These are phyloP conservation scores for Peronospora tabacina DNA, from an alignment of 352 stramenopile species.

Conservation along the genomic window DNA sequence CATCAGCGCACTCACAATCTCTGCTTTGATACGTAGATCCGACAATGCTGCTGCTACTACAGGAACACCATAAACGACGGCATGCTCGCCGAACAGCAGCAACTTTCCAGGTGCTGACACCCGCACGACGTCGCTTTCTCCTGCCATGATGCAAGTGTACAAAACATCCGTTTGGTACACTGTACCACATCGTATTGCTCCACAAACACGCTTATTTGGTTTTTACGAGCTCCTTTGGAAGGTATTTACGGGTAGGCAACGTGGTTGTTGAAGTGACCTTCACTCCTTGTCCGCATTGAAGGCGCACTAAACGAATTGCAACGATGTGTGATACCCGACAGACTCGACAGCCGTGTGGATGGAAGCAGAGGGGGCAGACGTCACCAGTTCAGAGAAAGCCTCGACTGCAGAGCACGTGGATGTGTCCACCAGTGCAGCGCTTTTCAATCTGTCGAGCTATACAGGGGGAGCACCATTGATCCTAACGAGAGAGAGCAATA, in stretches of 20 bases:
- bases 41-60: constrained; percentile 77
- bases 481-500: constrained; percentile 9
- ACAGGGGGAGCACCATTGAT: constrained; percentile 38
- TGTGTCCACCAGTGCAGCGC: constrained; percentile 16
- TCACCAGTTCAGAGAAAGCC: background rate
- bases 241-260: constrained; percentile 26
- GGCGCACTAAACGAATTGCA: constrained; percentile 5
- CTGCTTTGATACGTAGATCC: constrained; percentile 72
- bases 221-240: constrained; percentile 21
- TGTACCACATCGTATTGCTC: background rate
- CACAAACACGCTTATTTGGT: constrained; percentile 8
- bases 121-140: constrained; percentile 24
- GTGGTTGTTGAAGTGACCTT: constrained; percentile 5
- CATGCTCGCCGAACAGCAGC: constrained; percentile 86
- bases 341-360: constrained; percentile 12
- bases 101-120: constrained; percentile 84
- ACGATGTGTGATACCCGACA: constrained; percentile 4
- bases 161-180: constrained; percentile 1
- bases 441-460: constrained; percentile 47
- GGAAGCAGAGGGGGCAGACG: constrained; percentile 7
- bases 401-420: constrained; percentile 11
- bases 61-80: constrained; percentile 82
- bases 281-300: constrained; percentile 5
- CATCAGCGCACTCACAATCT: constrained; percentile 51
- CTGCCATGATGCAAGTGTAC: constrained; percentile 16